Evolutionary conservation across 2,329 filamentous ascomycete genomes (phyloP), one percentile per base, ranked within the genome.

Genomic region (Gaeumannomyces sp.): DNA sequence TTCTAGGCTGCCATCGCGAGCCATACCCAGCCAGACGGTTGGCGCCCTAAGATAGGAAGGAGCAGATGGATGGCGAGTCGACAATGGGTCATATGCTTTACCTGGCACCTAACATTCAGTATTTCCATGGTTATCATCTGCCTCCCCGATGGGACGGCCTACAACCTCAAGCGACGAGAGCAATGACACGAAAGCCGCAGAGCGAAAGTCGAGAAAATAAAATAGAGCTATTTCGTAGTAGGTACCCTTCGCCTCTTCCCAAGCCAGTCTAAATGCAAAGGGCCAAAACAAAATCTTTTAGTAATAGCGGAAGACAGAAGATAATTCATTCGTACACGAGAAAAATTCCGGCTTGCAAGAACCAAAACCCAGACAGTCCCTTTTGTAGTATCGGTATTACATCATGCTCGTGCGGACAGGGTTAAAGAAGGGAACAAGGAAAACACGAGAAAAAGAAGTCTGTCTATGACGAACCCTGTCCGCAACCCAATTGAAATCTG

Each of bases 361-460:
- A 60, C 27, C 11, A 60, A 60, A 31, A 35, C 59, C 59, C 59
- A 60, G 31, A 66, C 38, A 66, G 57, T 57, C 53, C 66, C 60
- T 65, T 53, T 68, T 68, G 67, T 69, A 67, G 64, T 66, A 67
- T 69, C 68, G 66, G 66, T 53, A 67, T 69, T 70, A 70, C 68
- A 69, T 64, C 66, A 65, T 67, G 67, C 68, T 67, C 67, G 66
- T 68, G 64, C 67, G 31, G 33, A 67, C 61, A 64, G 61, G 67
- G 66, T 38, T 57, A 38, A 59, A 64, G 64, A 62, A 65, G 66
- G 60, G 66, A 65, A 69, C 67, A 64, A 67, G 70, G 65, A 60
- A 70, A 68, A 63, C 64, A 70, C 67, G 64, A 67, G 70, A 71
- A 66, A 68, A 72, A 67, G 69, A 68, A 68, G 67, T 70, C 68